Base-by-base conservation (phyloP, 73 alveolate genomes). In the Tetrahymena borealis region DNA sequence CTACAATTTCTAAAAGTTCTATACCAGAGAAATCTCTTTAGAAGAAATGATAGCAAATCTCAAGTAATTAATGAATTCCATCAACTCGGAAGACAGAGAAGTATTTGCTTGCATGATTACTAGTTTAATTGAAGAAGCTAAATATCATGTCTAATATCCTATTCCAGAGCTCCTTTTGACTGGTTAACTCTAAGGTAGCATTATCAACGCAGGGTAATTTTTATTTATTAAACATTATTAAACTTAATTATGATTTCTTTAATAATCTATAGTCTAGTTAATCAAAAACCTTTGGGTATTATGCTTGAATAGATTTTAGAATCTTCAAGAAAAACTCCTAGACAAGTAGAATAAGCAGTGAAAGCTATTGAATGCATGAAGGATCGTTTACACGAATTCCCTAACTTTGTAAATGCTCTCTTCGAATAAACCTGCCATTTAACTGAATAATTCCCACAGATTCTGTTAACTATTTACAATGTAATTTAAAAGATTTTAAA, bases 101-200 rank as follows among this genome's bases (percentile, higher is more conserved):
- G 98, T 98, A 41, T 98, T 94, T 95, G 99, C 99, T 32, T 98
- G 99, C 94, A 98, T 98, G 99, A 97, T 98, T 39, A 99, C 98
- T 92, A 97, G 98, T 79, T 94, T 98, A 32, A 97, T 98, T 94
- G 99, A 98, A 94, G 99, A 98, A 96, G 98, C 97, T 95, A 93
- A 99, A 90, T 98, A 97, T 94, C 97, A 97, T 95, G 98, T 96
- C 93, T 96, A 98, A 94, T 98, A 98, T 91, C 99, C 99, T 9
- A 97, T 96, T 40, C 96, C 97, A 78, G 99, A 98, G 92, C 98
- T 98, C 79, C 95, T 91, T 94, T 96, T 96, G 78, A 97, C 98
- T 32, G 99, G 99, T 39, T 95, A 97, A 85, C 96, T 98, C 33
- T 98, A 97, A 94, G 99, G 99, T 1, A 98, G 95, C 18, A 43